phyloP scores from a whole-genome alignment of 208 protist genomes.

The Polymyxa betae region DNA sequence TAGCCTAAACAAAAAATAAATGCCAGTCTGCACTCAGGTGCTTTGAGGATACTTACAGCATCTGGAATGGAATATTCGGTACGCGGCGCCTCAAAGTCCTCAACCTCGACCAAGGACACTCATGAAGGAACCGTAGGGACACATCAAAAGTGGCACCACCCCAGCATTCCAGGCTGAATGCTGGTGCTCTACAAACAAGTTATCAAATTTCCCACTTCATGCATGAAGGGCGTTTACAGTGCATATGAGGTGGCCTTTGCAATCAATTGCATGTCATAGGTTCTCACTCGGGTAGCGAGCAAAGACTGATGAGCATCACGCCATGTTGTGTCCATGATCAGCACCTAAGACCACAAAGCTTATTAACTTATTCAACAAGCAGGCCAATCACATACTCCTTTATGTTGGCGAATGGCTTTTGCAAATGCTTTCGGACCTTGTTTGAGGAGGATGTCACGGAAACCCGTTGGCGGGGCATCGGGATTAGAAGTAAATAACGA shows the following conservation, averaged over 20 bases:
- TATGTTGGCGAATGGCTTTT: constrained; percentile 68
- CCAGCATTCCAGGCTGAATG: constrained; percentile 77
- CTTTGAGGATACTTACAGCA: constrained; percentile 73
- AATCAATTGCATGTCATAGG: constrained; percentile 78
- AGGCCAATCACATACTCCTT: neutral
- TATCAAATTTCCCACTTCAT: neutral
- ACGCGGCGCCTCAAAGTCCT: constrained; percentile 74
- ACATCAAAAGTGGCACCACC: constrained; percentile 88
- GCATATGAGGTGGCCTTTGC: constrained; percentile 60
- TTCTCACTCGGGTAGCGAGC: constrained; percentile 84
- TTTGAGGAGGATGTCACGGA: constrained; percentile 65
- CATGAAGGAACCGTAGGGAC: constrained; percentile 79
- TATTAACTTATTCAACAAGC: constrained; percentile 25
- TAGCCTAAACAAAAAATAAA: constrained; percentile 60
- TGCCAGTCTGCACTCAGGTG: neutral
- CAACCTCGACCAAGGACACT: constrained; percentile 81
- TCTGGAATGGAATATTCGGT: constrained; percentile 86
- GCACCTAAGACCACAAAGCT: constrained; percentile 59
- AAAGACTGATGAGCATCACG: constrained; percentile 84
- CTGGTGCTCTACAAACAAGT: neutral
- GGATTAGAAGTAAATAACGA: neutral
- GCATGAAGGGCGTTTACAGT: neutral
- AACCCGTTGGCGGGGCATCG: constrained; percentile 56
- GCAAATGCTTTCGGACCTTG: constrained; percentile 77
- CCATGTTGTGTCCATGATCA: constrained; percentile 85